These are phyloP conservation scores for Nematocida parisii DNA, from an alignment of 371 early-diverging fungal species.

Conservation along the genomic window DNA sequence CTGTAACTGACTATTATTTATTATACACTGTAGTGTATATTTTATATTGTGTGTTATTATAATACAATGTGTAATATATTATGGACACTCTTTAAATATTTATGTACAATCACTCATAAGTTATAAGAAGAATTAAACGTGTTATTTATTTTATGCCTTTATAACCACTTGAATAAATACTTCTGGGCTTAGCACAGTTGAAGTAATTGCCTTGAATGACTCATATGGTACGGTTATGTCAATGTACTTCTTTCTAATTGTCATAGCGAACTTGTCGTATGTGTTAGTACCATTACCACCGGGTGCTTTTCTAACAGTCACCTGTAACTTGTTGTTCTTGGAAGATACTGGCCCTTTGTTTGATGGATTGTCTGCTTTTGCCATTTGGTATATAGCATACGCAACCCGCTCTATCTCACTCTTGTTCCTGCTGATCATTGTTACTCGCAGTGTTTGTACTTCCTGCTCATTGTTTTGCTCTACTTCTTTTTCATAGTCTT, in stretches of 20 bases:
- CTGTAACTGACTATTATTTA: too few species aligned
- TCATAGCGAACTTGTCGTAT: conserved; percentile 55
- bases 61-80: too few species aligned
- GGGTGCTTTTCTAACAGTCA: conserved; percentile 49
- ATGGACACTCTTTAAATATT: too few species aligned
- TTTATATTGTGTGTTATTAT: too few species aligned
- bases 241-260: conserved; percentile 55
- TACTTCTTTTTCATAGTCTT: conserved; percentile 59
- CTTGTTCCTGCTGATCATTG: conserved; percentile 54
- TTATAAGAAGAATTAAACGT: not conserved
- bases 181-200: conserved; percentile 46
- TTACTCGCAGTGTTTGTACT: conserved; percentile 34
- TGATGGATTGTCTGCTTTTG: conserved; percentile 38
- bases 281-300: conserved; percentile 58
- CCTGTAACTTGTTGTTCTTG: conserved; percentile 48
- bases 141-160: conserved; percentile 38
- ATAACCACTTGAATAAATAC: conserved; percentile 56
- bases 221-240: conserved; percentile 44
- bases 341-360: conserved; percentile 26
- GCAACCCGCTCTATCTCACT: conserved; percentile 51
- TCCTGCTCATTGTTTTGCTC: conserved; percentile 25
- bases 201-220: conserved; percentile 44
- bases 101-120: too few species aligned
- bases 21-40: too few species aligned
- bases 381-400: conserved; percentile 47